Conservation (phyloP, 2,329 filamentous ascomycete genomes). For the Thielaviopsis cerberus region DNA sequence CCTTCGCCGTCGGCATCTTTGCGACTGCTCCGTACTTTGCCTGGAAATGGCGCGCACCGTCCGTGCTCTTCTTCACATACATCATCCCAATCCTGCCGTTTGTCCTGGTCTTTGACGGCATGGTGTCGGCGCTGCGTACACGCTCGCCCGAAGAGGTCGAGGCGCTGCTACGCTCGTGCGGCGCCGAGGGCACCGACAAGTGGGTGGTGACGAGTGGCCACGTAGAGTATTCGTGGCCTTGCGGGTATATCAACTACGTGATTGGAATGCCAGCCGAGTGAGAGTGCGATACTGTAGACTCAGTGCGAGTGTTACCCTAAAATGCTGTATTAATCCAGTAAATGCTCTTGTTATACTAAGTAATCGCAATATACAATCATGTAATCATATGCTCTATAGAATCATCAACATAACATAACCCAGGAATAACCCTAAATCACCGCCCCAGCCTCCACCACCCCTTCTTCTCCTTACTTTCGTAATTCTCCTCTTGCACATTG, state of each 20-base stretch:
- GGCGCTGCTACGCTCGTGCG: constrained; percentile 35
- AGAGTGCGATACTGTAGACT: not conserved
- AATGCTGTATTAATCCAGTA: too few species aligned
- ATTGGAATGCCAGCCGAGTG: constrained; percentile 25
- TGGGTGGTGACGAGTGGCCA: constrained; percentile 33
- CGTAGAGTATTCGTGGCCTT: constrained; percentile 30
- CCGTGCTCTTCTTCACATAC: constrained; percentile 48
- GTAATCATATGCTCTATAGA: not conserved
- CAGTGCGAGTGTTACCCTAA: not conserved
- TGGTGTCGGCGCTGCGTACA: constrained; percentile 47
- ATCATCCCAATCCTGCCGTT: constrained; percentile 47
- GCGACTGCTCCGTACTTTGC: constrained; percentile 33
- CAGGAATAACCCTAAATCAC: not conserved
- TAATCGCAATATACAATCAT: too few species aligned
- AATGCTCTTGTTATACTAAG: too few species aligned
- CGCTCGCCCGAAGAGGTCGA: constrained; percentile 48
- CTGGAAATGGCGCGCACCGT: constrained; percentile 31
- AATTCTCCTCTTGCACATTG: constrained; percentile 57
- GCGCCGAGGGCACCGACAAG: constrained; percentile 20
- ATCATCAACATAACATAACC: not conserved
- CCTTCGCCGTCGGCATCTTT: constrained; percentile 34
- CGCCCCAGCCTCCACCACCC: constrained; percentile 2
- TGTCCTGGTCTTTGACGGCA: constrained; percentile 49
- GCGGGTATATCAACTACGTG: constrained; percentile 33
- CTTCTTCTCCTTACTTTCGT: constrained; percentile 20